Evolutionary conservation across 1,284 basidiomycete genomes (phyloP).

Genomic region (Bondarzewia mesenterica): DNA sequence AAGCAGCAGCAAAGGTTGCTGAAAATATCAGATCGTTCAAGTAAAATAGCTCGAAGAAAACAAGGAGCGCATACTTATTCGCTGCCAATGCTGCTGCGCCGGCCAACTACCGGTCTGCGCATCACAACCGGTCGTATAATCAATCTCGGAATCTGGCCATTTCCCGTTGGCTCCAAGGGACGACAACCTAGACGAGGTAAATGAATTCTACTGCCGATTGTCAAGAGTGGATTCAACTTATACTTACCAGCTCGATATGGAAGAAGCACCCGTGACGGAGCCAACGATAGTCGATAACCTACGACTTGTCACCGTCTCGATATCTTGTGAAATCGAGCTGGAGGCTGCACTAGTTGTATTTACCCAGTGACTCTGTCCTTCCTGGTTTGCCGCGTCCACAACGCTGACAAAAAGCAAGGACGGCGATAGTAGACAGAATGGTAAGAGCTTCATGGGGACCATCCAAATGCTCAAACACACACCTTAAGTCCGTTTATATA

Average conservation of each 20-base stretch:
- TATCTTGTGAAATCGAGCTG: constrained; percentile 17
- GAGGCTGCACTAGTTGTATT: too few relatives aligned
- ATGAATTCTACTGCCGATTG: too few relatives aligned
- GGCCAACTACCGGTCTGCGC: constrained; percentile 62
- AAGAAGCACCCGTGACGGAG: constrained; percentile 16
- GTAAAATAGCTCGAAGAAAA: not conserved
- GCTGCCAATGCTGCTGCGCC: constrained; percentile 51
- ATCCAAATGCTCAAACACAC: not conserved
- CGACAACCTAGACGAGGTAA: constrained; percentile 27
- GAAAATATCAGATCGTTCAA: not conserved
- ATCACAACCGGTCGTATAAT: constrained; percentile 51
- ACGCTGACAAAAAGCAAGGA: not conserved
- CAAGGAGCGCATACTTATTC: constrained; percentile 35
- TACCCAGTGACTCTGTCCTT: too few relatives aligned
- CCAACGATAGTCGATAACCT: constrained; percentile 22
- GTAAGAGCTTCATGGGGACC: not conserved
- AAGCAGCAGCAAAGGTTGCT: constrained; percentile 47
- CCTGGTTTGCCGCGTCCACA: not conserved
- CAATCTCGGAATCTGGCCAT: constrained; percentile 45
- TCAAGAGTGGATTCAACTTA: not conserved
- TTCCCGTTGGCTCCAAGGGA: constrained; percentile 38
- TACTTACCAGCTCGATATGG: constrained; percentile 19
- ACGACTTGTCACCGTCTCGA: constrained; percentile 19
- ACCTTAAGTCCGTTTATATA: not conserved
- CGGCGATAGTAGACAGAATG: not conserved